Evolutionary conservation across 2,329 filamentous ascomycete genomes (phyloP), one percentile per base, ranked within the genome.

Genomic region (Hymenoscyphus fraxineus): DNA sequence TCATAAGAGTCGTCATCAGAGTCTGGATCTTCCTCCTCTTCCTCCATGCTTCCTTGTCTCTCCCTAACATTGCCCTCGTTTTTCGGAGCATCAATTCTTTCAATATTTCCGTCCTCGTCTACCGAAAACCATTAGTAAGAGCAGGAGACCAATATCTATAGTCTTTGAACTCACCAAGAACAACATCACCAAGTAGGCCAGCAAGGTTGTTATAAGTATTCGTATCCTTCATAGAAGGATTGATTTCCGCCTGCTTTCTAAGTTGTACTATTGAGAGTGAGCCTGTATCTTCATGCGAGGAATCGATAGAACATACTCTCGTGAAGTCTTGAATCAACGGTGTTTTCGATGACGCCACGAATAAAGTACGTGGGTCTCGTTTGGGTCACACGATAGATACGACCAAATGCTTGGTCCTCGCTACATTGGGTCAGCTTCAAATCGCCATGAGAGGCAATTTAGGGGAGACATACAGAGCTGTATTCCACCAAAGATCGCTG

Each of bases 401-500:
- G 59, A 10, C 59, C 59, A 55, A 54, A 61, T 10, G 59, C 59
- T 61, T 61, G 59, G 12, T 55, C 15, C 22, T 61, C 59, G 15
- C 59, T 60, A 16, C 7, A 31, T 12, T 6, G 15, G 16, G 3
- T 32, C 9, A 15, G 47, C 62, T 58, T 60, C 27, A 27, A 27
- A 3, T 27, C 27, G 27, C 27, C 2, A 27, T 27, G 3, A 27
- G 27, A 27, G 27, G 27, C 27, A 27, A 27, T 27, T 27, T 27
- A 27, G 35, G 9, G 9, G 35, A 7, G 9, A 35, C 35, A 6
- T 35, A 64, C 63, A 64, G 22, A 31, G 31, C 54, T 6, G 16
- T n/a, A 35, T 65, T 65, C 60, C 59, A 65, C 63, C 60, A 65
- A 6, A 56, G 56, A 38, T 65, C 63, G 5, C 63, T 65, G 39